Evolutionary conservation across 768 basidiomycete species (phyloP).

Genomic region (Hygrocybe coccinea): DNA sequence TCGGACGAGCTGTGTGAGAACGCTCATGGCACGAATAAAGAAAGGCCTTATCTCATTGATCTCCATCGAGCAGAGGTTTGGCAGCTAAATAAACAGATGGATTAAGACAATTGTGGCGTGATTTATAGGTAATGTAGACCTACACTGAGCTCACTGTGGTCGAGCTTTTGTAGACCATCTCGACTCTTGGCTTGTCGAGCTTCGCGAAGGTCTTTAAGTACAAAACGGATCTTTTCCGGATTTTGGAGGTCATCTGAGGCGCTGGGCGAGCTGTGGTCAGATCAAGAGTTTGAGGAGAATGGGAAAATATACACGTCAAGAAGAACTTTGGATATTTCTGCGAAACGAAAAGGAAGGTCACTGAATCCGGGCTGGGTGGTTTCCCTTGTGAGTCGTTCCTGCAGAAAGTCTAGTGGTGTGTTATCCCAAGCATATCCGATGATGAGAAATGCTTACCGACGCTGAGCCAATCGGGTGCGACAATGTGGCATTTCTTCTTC

Average conservation of each 20-base stretch:
- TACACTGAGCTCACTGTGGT: slow-evolving; percentile 78
- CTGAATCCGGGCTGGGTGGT: slow-evolving; percentile 71
- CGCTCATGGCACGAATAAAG: slow-evolving; percentile 76
- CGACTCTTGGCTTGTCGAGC: slow-evolving; percentile 92
- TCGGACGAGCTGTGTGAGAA: slow-evolving; percentile 51
- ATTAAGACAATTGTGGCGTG: not conserved
- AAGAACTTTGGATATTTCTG: slow-evolving; percentile 86
- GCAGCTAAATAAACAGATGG: slow-evolving; percentile 65
- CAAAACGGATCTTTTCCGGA: slow-evolving; percentile 74
- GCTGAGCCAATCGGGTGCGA: slow-evolving; percentile 85
- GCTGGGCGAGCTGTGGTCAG: slow-evolving; percentile 36
- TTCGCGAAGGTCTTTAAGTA: slow-evolving; percentile 94
- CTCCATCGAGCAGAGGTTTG: slow-evolving; percentile 84
- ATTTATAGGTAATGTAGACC: slow-evolving; percentile 20
- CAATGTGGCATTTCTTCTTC: slow-evolving; percentile 91
- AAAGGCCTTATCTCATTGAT: slow-evolving; percentile 92
- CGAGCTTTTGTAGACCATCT: slow-evolving; percentile 73
- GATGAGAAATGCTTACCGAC: slow-evolving; percentile 53
- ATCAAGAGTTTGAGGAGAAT: not conserved
- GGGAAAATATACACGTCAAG: slow-evolving; percentile 73
- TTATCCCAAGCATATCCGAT: not conserved
- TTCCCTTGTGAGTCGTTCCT: slow-evolving; percentile 69
- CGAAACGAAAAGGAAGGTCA: slow-evolving; percentile 77
- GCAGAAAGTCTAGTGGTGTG: slow-evolving; percentile 62
- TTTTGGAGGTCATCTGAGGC: slow-evolving; percentile 87